phyloP scores from a whole-genome alignment of 1,284 basidiomycete genomes.

The Trichosporon sp. region DNA sequence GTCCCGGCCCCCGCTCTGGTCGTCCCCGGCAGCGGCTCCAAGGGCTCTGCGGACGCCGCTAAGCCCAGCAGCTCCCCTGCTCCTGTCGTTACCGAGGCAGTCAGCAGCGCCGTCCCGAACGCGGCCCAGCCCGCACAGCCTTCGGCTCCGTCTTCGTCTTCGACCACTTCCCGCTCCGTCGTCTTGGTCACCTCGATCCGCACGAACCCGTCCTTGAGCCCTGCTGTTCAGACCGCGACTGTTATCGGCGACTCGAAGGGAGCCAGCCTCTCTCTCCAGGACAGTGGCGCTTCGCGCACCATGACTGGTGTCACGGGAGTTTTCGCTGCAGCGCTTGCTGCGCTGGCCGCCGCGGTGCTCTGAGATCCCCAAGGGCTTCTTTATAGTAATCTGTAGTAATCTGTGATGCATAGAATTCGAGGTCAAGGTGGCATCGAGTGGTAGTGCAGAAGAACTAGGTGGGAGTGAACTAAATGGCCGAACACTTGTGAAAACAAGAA shows the following conservation, averaged over 20 bases:
- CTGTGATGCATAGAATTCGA: slow-evolving; percentile 11
- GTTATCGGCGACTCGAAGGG: slow-evolving; percentile 1
- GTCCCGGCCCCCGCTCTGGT: neutral
- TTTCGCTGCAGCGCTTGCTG: slow-evolving; percentile 3
- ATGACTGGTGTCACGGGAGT: neutral
- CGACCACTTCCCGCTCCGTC: neutral
- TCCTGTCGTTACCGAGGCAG: neutral
- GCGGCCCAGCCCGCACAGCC: neutral
- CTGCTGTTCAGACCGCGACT: neutral
- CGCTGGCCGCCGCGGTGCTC: neutral
- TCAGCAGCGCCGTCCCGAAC: neutral
- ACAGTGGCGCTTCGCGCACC: slow-evolving; percentile 4
- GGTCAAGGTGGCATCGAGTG: neutral
- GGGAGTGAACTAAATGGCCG: too few relatives aligned
- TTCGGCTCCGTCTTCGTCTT: neutral
- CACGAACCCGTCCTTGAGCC: neutral
- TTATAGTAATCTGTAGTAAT: slow-evolving; percentile 13
- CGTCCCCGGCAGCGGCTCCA: neutral
- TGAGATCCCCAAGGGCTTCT: neutral
- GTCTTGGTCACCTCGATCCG: neutral
- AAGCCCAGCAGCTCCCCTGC: neutral
- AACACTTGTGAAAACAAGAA: too few relatives aligned
- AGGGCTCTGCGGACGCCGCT: neutral
- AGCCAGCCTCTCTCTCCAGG: neutral
- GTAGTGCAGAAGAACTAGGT: too few relatives aligned